Conservation (phyloP, 2,329 filamentous ascomycete genomes). For the Colletotrichum phormii region DNA sequence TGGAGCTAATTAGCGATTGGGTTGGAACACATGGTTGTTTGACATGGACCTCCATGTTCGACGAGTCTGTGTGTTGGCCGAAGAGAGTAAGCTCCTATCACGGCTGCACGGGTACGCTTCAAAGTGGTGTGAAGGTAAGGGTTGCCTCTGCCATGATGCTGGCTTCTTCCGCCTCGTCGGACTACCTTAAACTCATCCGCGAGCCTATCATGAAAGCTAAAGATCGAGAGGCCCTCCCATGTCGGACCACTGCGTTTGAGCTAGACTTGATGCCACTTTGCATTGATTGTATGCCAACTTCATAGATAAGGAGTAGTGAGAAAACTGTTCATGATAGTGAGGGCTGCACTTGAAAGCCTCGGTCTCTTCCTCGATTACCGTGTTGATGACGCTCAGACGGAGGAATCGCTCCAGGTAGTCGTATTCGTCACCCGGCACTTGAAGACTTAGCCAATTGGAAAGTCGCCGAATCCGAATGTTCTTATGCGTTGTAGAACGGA, state of each 20-base stretch:
- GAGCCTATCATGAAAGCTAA: background rate
- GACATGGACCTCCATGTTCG: slow-evolving; percentile 25
- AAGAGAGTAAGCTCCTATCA: background rate
- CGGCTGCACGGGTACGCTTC: background rate
- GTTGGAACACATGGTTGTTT: slow-evolving; percentile 18
- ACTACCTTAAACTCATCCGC: background rate
- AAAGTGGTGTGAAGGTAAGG: background rate
- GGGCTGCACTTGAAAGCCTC: background rate
- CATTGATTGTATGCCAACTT: background rate
- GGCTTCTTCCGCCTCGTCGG: slow-evolving; percentile 1
- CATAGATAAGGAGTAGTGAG: background rate
- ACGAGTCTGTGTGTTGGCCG: slow-evolving; percentile 2
- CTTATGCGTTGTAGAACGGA: background rate
- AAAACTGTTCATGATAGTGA: background rate
- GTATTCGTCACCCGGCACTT: background rate
- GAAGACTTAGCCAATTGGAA: background rate
- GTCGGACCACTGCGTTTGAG: slow-evolving; percentile 3
- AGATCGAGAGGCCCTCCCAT: background rate
- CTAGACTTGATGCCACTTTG: background rate
- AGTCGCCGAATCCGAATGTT: background rate
- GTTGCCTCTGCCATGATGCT: background rate
- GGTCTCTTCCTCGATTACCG: background rate
- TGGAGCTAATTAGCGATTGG: slow-evolving; percentile 3
- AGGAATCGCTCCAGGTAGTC: background rate
- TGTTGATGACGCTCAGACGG: background rate